These are phyloP conservation scores for Coemansia sp. DNA, from an alignment of 192 early-diverging fungal genomes.

Conservation along the genomic window DNA sequence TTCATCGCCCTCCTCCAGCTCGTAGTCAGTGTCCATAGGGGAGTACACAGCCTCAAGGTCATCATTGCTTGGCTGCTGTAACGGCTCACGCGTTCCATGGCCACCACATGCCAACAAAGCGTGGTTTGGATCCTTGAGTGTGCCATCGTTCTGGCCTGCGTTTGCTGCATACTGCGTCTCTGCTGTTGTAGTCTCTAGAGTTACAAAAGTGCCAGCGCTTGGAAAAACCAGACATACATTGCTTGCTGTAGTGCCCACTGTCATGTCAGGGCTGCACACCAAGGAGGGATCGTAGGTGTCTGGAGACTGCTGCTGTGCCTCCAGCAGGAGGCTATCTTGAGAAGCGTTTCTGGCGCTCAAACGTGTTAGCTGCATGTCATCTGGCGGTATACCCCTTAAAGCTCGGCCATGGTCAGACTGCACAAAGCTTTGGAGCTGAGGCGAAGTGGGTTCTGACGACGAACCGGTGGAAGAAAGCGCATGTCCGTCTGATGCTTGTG, in stretches of 20 bases:
- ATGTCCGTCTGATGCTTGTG: neutral
- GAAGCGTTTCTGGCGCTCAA: neutral
- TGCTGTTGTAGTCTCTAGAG: neutral
- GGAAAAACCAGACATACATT: neutral
- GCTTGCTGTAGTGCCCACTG: neutral
- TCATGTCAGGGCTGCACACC: neutral
- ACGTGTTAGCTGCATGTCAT: neutral
- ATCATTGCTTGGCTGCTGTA: neutral
- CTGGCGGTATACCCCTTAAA: neutral
- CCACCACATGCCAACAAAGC: neutral
- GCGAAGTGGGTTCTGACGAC: slow-evolving; percentile 23
- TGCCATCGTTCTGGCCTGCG: neutral
- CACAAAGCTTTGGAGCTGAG: slow-evolving; percentile 8
- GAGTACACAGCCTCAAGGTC: neutral
- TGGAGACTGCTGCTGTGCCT: neutral
- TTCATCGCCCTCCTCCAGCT: slow-evolving; percentile 8
- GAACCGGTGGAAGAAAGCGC: neutral
- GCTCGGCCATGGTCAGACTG: neutral
- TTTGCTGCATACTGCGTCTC: neutral
- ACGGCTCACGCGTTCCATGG: neutral
- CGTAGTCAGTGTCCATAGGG: neutral
- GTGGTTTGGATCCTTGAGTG: neutral
- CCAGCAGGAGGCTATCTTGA: neutral
- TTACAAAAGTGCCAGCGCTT: neutral
- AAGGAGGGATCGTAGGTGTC: neutral